Evolutionary conservation across 2,329 filamentous ascomycete genomes (phyloP).

Genomic region (Penicillium oxalicum): DNA sequence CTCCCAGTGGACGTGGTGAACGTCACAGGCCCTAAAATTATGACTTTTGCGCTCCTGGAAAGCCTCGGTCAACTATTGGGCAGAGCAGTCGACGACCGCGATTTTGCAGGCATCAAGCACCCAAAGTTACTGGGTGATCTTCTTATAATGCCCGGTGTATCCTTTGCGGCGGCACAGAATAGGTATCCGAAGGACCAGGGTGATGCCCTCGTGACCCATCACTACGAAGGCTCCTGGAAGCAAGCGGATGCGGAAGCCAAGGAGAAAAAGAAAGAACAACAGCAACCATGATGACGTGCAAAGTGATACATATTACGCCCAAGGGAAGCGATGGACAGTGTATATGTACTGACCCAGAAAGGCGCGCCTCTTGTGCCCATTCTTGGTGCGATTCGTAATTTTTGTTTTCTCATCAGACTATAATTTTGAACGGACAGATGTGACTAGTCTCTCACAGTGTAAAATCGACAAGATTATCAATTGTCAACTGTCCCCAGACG

Average conservation of each 20-base stretch:
- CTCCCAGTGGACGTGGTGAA: constrained; percentile 21
- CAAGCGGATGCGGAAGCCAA: constrained; percentile 14
- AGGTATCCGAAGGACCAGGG: constrained; percentile 15
- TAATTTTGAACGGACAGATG: too few species aligned
- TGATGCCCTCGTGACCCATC: constrained; percentile 12
- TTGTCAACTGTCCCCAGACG: too few species aligned
- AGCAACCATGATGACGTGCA: too few species aligned
- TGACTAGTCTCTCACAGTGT: too few species aligned
- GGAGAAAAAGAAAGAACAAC: constrained; percentile 12
- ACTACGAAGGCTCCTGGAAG: constrained; percentile 19
- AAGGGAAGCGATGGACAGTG: too few species aligned
- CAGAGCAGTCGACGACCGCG: constrained; percentile 17
- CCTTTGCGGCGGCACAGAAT: constrained; percentile 23
- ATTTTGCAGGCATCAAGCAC: constrained; percentile 17
- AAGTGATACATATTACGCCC: too few species aligned
- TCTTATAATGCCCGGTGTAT: constrained; percentile 21
- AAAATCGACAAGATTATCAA: too few species aligned
- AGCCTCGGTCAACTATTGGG: constrained; percentile 14
- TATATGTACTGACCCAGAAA: too few species aligned
- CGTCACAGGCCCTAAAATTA: constrained; percentile 25
- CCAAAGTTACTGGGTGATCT: constrained; percentile 23
- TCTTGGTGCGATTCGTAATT: too few species aligned
- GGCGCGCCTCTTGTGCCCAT: too few species aligned
- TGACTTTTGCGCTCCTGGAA: constrained; percentile 20
- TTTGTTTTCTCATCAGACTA: too few species aligned